A percentile compares a stretch with the other conserved stretches of the same genome.
Conservation (phyloP, 2,329 filamentous ascomycete genomes). For the Ilyonectria mors-panacis region DNA sequence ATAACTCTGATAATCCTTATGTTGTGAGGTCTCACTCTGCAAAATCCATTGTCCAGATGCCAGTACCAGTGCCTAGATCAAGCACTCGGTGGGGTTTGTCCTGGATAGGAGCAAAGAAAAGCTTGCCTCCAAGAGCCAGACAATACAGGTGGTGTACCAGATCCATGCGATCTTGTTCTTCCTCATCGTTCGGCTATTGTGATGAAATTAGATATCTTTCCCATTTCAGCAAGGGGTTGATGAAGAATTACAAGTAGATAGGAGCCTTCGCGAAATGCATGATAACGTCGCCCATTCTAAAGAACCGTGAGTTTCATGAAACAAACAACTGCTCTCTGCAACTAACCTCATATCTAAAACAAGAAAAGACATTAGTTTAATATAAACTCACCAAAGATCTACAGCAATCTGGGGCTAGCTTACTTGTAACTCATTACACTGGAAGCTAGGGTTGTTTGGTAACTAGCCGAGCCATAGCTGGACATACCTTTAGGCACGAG, state of each 20-base stretch:
- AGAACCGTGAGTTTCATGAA: not conserved
- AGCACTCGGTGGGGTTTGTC: slow-evolving; percentile 16
- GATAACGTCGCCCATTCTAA: slow-evolving; percentile 1
- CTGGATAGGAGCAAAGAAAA: not conserved
- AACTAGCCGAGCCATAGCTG: not conserved
- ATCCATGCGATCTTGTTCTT: slow-evolving; percentile 17
- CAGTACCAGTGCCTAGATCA: slow-evolving; percentile 14
- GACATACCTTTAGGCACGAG: not conserved
- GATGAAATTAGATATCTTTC: not conserved
- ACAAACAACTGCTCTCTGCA: not conserved
- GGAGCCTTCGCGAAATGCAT: not conserved
- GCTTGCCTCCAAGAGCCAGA: slow-evolving; percentile 8
- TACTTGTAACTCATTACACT: slow-evolving; percentile 8
- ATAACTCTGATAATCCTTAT: not conserved
- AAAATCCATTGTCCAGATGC: not conserved
- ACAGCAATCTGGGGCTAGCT: not conserved
- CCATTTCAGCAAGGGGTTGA: not conserved
- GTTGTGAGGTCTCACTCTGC: not conserved
- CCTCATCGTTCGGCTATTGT: slow-evolving; percentile 10
- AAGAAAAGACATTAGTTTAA: not conserved
- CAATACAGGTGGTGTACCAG: slow-evolving; percentile 9
- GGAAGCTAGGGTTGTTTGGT: not conserved
- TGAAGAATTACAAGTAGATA: slow-evolving; percentile 5
- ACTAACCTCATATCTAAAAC: not conserved
- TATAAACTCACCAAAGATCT: not conserved